Evolutionary conservation across 2,329 filamentous ascomycete species (phyloP), one percentile per base, ranked within the genome.

Genomic region (Hypoxylon sp.): DNA sequence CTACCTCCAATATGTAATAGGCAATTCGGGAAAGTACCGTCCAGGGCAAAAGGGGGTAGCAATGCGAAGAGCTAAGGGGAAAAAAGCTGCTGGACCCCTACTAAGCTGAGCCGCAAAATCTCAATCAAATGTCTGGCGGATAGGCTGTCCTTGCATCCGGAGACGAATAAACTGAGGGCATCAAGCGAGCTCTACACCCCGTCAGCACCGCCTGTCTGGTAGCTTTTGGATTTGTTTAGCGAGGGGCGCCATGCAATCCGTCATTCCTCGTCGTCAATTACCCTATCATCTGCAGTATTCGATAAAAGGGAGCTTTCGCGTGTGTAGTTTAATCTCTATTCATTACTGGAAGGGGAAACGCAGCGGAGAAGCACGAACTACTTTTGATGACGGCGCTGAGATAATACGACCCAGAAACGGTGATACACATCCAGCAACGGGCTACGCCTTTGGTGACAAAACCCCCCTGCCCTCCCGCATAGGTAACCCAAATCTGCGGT

Each of bases 401-500:
- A 67, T 69, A 63, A 67, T 69, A 64, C 26, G 51, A 24, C 18
- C 16, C 18, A 28, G 36, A 24, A 7, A 28, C 69, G 61, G 65
- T 68, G 61, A 67, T 69, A 68, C 67, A 20, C 38, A 36, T n/a
- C 36, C 3, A 14, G 14, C 67, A 65, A 66, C 70, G 69, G 64
- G 65, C 64, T 67, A 61, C 67, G 58, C 64, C 59, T 57, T n/a
- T 32, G 9, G 22, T 45, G 42, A 38, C n/a, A n/a, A n/a, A n/a
- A n/a, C n/a, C n/a, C 50, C 64, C 62, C 53, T 57, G 32, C 28
- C 20, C 40, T 56, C 65, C 60, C 62, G 57, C 61, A 70, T 62
- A 50, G 50, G 63, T 59, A 61, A 66, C 68, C 66, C 64, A 57
- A 64, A 64, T 63, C 66, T 70, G 67, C 69, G 66, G 69, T 70